These are phyloP conservation scores for Aureobasidium sp. DNA, from an alignment of 2,329 filamentous ascomycete genomes.

Conservation along the genomic window DNA sequence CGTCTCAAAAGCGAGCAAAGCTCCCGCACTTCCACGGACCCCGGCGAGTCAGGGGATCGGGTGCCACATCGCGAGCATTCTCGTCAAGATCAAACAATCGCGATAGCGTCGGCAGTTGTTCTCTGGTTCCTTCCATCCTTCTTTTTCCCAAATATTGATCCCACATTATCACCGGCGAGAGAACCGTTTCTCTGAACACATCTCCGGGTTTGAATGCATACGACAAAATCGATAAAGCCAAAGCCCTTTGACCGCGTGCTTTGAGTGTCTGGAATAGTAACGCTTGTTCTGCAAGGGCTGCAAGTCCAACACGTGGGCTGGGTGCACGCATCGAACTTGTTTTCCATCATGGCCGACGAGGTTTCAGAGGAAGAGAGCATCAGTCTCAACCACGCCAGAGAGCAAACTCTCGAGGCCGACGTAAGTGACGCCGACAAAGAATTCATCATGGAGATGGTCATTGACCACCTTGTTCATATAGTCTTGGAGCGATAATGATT, in stretches of 20 bases:
- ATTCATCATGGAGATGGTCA: background rate
- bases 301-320: background rate
- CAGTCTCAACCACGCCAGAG: slow-evolving; percentile 23
- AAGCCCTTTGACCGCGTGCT: background rate
- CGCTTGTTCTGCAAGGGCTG: slow-evolving; percentile 7
- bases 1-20: slow-evolving; percentile 4
- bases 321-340: background rate
- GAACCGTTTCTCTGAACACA: background rate
- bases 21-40: slow-evolving; percentile 2
- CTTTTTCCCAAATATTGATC: background rate
- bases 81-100: slow-evolving; percentile 1
- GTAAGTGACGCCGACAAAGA: slow-evolving; percentile 20
- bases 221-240: background rate
- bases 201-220: background rate
- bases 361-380: background rate
- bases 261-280: background rate
- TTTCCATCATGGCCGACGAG: background rate
- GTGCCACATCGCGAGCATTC: slow-evolving; percentile 3
- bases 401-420: slow-evolving; percentile 32
- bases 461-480: background rate
- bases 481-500: slow-evolving; percentile 28
- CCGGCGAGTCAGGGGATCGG: slow-evolving; percentile 6
- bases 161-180: background rate
- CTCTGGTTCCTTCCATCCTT: background rate
- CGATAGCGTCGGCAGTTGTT: background rate